These are phyloP conservation scores for Cyberlindnera maclurae DNA, from an alignment of 805 yeast species.

Conservation along the genomic window DNA sequence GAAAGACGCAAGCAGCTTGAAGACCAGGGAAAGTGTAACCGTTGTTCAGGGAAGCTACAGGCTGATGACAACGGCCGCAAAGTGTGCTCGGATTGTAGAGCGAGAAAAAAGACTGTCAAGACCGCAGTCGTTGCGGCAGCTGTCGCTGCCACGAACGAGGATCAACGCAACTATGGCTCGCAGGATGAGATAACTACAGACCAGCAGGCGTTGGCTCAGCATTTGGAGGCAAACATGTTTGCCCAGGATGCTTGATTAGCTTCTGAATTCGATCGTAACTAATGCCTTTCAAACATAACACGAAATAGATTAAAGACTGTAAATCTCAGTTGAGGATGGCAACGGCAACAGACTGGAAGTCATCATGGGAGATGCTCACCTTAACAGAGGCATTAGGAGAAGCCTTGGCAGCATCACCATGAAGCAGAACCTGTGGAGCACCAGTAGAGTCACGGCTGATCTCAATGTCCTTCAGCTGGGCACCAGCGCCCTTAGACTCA, in stretches of 20 bases:
- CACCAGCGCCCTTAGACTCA: constrained; percentile 89
- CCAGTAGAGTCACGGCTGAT: constrained; percentile 56
- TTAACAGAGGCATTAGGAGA: constrained; percentile 68
- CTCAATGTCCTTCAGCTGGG: constrained; percentile 87
- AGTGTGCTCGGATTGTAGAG: constrained; percentile 50
- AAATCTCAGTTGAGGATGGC: constrained; percentile 46
- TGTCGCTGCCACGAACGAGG: constrained; percentile 4
- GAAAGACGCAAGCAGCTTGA: constrained; percentile 49
- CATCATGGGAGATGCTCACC: constrained; percentile 94
- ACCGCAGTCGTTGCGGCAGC: constrained; percentile 9
- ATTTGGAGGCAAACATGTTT: constrained; percentile 20
- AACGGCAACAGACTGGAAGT: constrained; percentile 95
- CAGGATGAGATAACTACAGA: constrained; percentile 1
- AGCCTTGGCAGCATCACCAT: constrained; percentile 69
- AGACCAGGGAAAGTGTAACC: constrained; percentile 51
- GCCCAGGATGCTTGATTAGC: constrained; percentile 11
- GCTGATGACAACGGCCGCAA: constrained; percentile 43
- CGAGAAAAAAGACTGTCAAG: constrained; percentile 37
- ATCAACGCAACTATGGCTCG: not conserved
- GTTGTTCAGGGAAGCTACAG: constrained; percentile 48
- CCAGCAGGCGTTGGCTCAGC: constrained; percentile 11
- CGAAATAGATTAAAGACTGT: not conserved
- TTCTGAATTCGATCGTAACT: not conserved
- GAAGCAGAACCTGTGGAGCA: constrained; percentile 74
- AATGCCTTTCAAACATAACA: not conserved